A percentile compares a stretch with the other conserved stretches of the same genome.
These are phyloP conservation scores for Fusarium sp. DNA, from an alignment of 2,329 filamentous ascomycete species.

Conservation along the genomic window DNA sequence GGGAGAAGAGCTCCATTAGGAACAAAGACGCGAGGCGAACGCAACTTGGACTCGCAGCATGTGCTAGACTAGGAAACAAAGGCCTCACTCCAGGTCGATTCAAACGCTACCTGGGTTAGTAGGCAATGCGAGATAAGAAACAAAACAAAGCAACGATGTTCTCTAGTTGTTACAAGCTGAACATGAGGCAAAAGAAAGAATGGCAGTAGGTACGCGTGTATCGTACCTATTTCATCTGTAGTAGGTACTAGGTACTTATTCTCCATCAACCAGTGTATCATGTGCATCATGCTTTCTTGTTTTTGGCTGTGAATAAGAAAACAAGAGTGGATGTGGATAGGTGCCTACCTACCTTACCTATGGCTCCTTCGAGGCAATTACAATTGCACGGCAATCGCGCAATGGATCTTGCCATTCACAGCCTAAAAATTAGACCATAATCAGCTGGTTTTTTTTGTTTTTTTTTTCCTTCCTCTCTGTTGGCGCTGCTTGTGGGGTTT, in stretches of 20 bases:
- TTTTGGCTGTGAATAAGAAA: conserved; percentile 1
- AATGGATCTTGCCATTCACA: conserved; percentile 23
- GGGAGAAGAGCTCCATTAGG: conserved; percentile 15
- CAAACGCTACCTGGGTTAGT: conserved; percentile 12
- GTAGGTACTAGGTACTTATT: too few relatives aligned
- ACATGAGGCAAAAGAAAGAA: conserved; percentile 27
- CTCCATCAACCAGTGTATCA: neutral
- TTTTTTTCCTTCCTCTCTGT: conserved; percentile 15
- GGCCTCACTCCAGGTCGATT: conserved; percentile 30
- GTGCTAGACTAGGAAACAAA: conserved; percentile 31
- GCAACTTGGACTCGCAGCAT: conserved; percentile 6
- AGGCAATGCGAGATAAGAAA: conserved; percentile 10
- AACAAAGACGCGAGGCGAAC: neutral
- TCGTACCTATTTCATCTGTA: neutral
- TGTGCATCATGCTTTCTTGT: neutral
- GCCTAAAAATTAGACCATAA: conserved; percentile 12
- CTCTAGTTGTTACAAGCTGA: conserved; percentile 17
- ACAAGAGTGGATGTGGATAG: too few relatives aligned
- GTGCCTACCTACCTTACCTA: too few relatives aligned
- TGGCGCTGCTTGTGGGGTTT: conserved; percentile 33
- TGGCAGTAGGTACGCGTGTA: conserved; percentile 4
- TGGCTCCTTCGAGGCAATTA: neutral
- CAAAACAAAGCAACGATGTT: conserved; percentile 27
- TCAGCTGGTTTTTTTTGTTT: conserved; percentile 23
- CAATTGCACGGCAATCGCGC: conserved; percentile 1